Evolutionary conservation across 257 asterid genomes (phyloP).

Genomic region (Scutellaria barbata): DNA sequence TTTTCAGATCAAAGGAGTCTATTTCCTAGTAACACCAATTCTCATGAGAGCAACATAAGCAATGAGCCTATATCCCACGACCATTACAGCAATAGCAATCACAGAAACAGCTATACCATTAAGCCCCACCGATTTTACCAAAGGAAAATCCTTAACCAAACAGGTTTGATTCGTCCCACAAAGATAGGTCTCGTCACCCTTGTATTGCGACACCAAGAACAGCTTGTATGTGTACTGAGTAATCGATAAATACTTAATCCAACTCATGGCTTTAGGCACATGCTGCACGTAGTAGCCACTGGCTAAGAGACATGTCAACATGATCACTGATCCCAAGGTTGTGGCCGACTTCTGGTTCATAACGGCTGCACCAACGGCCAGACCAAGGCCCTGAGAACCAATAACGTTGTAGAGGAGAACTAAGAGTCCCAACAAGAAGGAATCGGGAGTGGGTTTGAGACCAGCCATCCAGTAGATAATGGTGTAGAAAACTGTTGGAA

Average conservation of each 20-base stretch:
- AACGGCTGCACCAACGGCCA: constrained; percentile 73
- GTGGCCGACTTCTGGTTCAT: constrained; percentile 64
- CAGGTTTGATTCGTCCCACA: constrained; percentile 49
- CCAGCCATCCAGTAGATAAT: constrained; percentile 82
- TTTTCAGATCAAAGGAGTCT: neutral
- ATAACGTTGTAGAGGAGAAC: constrained; percentile 52
- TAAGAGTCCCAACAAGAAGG: constrained; percentile 52
- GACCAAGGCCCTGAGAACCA: constrained; percentile 69
- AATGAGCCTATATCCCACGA: constrained; percentile 66
- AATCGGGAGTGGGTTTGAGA: constrained; percentile 40
- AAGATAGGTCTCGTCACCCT: constrained; percentile 48
- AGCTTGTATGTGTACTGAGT: constrained; percentile 62
- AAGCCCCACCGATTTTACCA: constrained; percentile 56
- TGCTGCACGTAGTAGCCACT: constrained; percentile 67
- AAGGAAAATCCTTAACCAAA: constrained; percentile 60
- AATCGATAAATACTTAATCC: constrained; percentile 72
- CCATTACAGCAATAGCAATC: constrained; percentile 58
- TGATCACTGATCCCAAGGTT: constrained; percentile 57
- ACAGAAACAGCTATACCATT: constrained; percentile 38
- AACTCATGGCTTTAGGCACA: constrained; percentile 58
- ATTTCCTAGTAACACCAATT: constrained; percentile 59
- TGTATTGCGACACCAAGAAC: constrained; percentile 55
- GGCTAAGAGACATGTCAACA: constrained; percentile 55
- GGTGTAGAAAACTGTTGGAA: constrained; percentile 58
- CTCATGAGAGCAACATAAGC: constrained; percentile 79